Evolutionary conservation across 1,139 yeast species (phyloP).

Genomic region (Ogataea hybrid): DNA sequence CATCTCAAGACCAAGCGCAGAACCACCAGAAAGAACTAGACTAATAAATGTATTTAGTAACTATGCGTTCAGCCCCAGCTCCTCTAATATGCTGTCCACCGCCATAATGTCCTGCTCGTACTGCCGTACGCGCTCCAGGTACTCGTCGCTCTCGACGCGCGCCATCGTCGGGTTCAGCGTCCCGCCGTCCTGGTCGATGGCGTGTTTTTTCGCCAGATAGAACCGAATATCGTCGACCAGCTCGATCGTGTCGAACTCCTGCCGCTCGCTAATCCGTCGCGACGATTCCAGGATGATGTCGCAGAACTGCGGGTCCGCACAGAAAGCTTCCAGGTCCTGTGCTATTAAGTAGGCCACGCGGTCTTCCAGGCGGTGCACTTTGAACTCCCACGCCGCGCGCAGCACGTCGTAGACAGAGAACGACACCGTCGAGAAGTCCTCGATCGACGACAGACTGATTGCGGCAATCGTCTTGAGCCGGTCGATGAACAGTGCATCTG

Average conservation of each 20-base stretch:
- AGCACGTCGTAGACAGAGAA: slow-evolving; percentile 53
- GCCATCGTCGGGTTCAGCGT: slow-evolving; percentile 16
- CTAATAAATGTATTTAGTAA: slow-evolving; percentile 5
- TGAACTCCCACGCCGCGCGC: slow-evolving; percentile 65
- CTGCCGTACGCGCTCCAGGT: slow-evolving; percentile 19
- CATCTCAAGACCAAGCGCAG: slow-evolving; percentile 34
- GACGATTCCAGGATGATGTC: slow-evolving; percentile 51
- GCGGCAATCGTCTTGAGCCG: slow-evolving; percentile 67
- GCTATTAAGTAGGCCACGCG: slow-evolving; percentile 62
- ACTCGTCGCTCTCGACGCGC: slow-evolving; percentile 13
- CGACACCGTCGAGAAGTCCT: slow-evolving; percentile 24
- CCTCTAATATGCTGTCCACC: slow-evolving; percentile 45
- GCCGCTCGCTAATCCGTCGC: slow-evolving; percentile 53
- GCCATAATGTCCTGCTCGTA: slow-evolving; percentile 39
- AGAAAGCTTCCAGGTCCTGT: slow-evolving; percentile 41
- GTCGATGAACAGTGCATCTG: slow-evolving; percentile 62
- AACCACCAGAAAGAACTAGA: slow-evolving; percentile 31
- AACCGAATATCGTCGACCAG: slow-evolving; percentile 74
- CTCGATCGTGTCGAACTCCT: slow-evolving; percentile 78
- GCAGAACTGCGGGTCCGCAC: slow-evolving; percentile 36
- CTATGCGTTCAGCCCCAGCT: slow-evolving; percentile 43
- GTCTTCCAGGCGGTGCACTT: slow-evolving; percentile 64
- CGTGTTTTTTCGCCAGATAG: slow-evolving; percentile 52
- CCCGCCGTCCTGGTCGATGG: slow-evolving; percentile 24
- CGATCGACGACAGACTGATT: slow-evolving; percentile 48